phyloP scores from a whole-genome alignment of 768 basidiomycete genomes.

The Tylopilus balloui region DNA sequence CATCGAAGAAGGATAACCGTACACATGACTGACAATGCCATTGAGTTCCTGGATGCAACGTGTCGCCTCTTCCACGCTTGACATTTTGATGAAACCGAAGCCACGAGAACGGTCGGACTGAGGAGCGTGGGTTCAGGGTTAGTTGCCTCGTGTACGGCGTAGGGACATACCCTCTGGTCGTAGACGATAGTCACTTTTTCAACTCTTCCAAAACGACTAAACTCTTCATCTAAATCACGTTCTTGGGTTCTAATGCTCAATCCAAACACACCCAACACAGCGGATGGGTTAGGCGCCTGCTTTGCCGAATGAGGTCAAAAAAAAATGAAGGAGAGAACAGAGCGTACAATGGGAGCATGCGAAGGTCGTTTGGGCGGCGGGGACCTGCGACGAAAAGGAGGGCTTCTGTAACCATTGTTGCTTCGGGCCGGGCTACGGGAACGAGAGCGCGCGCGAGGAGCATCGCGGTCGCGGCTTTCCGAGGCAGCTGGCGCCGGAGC shows the following conservation, averaged over 20 bases:
- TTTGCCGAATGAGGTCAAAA: slow-evolving; percentile 36
- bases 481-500: slow-evolving; percentile 50
- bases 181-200: slow-evolving; percentile 97
- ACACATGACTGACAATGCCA: slow-evolving; percentile 63
- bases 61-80: slow-evolving; percentile 78
- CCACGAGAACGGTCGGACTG: slow-evolving; percentile 95
- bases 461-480: slow-evolving; percentile 51
- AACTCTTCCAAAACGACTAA: slow-evolving; percentile 80
- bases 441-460: slow-evolving; percentile 63
- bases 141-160: not conserved
- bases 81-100: slow-evolving; percentile 97
- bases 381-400: slow-evolving; percentile 53
- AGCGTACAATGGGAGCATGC: slow-evolving; percentile 71
- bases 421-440: slow-evolving; percentile 64
- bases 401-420: slow-evolving; percentile 55
- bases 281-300: slow-evolving; percentile 85
- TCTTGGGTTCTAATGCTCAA: slow-evolving; percentile 92
- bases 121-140: slow-evolving; percentile 20
- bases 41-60: slow-evolving; percentile 88
- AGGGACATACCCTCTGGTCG: slow-evolving; percentile 77
- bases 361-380: slow-evolving; percentile 58
- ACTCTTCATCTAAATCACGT: slow-evolving; percentile 92
- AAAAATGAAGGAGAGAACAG: not conserved
- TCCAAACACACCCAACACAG: slow-evolving; percentile 96
- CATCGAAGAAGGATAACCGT: not conserved